phyloP scores from a whole-genome alignment of 495 filamentous ascomycete species.

The Letharia lupina region DNA sequence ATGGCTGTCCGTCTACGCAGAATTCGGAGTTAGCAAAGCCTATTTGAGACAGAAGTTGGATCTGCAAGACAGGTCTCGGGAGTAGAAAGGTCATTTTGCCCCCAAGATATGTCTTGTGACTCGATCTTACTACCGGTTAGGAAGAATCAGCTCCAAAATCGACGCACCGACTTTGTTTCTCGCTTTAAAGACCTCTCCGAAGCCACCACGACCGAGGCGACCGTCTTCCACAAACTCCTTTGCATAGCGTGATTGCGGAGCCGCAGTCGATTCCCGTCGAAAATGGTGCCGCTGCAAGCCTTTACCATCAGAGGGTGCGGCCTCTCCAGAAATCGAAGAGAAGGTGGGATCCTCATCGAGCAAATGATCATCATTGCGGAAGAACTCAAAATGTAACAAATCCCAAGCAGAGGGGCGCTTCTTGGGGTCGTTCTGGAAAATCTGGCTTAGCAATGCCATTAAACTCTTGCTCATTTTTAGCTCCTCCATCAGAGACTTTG shows the following conservation, averaged over 20 bases:
- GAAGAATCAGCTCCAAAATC: background rate
- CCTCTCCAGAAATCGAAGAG: background rate
- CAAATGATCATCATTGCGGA: constrained; percentile 49
- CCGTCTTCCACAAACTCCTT: constrained; percentile 88
- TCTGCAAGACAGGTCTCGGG: background rate
- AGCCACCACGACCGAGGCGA: constrained; percentile 83
- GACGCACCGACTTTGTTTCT: constrained; percentile 61
- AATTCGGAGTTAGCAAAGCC: background rate
- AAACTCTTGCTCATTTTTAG: constrained; percentile 66
- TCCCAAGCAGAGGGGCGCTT: constrained; percentile 87
- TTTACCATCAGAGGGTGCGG: constrained; percentile 8
- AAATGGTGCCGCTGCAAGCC: constrained; percentile 35
- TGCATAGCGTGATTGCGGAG: constrained; percentile 59
- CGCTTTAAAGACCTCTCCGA: constrained; percentile 95
- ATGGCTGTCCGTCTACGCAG: constrained; percentile 64
- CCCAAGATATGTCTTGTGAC: background rate
- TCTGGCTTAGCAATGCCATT: constrained; percentile 66
- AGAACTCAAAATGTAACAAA: constrained; percentile 79
- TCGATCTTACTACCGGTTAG: background rate
- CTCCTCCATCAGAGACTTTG: constrained; percentile 52
- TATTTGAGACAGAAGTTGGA: background rate
- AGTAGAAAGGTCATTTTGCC: background rate
- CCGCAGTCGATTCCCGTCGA: constrained; percentile 41
- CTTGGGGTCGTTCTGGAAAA: constrained; percentile 74
- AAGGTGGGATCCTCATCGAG: constrained; percentile 20